Evolutionary conservation across 2,329 filamentous ascomycete species (phyloP).

Genomic region (Fusarium keratoplasticum): DNA sequence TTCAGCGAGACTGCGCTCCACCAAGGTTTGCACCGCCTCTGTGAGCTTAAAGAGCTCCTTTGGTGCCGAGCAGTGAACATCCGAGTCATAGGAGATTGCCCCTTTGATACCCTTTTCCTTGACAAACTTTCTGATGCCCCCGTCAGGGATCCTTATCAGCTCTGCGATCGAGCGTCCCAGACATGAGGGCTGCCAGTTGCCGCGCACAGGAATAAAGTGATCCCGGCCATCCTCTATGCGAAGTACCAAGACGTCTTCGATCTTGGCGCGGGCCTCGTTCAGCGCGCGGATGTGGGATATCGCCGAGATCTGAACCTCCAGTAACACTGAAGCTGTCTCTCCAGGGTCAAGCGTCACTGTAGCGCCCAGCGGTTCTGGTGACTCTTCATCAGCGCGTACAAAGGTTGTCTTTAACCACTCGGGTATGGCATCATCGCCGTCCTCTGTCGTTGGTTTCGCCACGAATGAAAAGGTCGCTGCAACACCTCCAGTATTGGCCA

Average conservation of each 20-base stretch:
- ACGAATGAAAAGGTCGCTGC: constrained; percentile 84
- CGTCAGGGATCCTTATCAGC: constrained; percentile 85
- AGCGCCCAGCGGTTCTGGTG: constrained; percentile 49
- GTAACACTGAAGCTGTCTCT: constrained; percentile 78
- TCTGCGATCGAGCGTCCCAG: constrained; percentile 91
- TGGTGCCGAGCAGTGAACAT: constrained; percentile 82
- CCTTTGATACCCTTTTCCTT: constrained; percentile 53
- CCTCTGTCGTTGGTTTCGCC: constrained; percentile 70
- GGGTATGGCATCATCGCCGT: constrained; percentile 56
- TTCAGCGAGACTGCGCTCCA: constrained; percentile 69
- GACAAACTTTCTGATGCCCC: constrained; percentile 74
- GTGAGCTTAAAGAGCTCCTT: constrained; percentile 91
- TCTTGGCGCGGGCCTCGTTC: constrained; percentile 72
- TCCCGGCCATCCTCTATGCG: constrained; percentile 87
- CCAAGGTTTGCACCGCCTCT: constrained; percentile 74
- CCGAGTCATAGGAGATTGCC: constrained; percentile 66
- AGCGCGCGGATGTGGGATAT: constrained; percentile 74
- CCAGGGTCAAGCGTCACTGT: constrained; percentile 83
- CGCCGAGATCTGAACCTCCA: constrained; percentile 76
- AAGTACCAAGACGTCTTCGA: constrained; percentile 91
- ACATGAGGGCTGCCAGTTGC: constrained; percentile 81
- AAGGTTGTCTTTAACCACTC: constrained; percentile 80
- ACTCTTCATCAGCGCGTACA: constrained; percentile 55
- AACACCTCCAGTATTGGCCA: constrained; percentile 92
- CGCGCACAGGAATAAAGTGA: constrained; percentile 88